Base-by-base conservation (phyloP, 2,329 filamentous ascomycete species). In the Ophiostoma tasmaniense region DNA sequence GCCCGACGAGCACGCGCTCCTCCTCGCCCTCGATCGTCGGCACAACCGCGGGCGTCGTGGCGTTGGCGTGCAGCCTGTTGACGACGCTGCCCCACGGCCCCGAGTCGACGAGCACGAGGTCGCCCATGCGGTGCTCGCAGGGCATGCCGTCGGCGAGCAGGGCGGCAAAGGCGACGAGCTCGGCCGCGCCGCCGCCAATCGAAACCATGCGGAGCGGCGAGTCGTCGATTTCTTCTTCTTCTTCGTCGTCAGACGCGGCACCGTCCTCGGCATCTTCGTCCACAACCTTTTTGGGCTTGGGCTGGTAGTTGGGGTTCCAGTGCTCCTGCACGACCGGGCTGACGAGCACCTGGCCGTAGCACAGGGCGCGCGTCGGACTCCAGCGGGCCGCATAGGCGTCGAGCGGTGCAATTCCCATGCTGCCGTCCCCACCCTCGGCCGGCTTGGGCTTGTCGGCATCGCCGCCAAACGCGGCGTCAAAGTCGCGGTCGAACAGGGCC, bases 351-450 rank as follows among this genome's bases (percentile, higher is more conserved):
- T 79, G 76, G n/a, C 87, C 82, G 79, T 98, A 98, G 72, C 89
- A 92, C 67, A 98, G 80, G 0, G 93, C 90, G 67, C 95, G 84
- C 67, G 90, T 90, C 1, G 94, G 91, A 78, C 93, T 97, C 93
- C 94, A 99, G 74, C 95, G 82, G 68, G 92, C 86, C 10, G 92
- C 92, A 80, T 99, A 99, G 11, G 90, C 91, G 71, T 90, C 87
- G 22, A 97, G 83, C 74, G 89, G 70, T 4, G 70, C 28, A 45
- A 30, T 30, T 20, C 59, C n/a, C 0, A 20, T 30, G 3, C 42
- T 30, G 8, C 11, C 17, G 55, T 5, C 25, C 55, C 11, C 17
- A 25, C 2, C 25, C 55, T 61, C 55, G 22, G 33, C 8, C 33
- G 33, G 33, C 33, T 6, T 61, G 13, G 45, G 33, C 39, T 25